These are phyloP conservation scores for Lizonia empirigonia DNA, from an alignment of 2,329 filamentous ascomycete species.

Conservation along the genomic window DNA sequence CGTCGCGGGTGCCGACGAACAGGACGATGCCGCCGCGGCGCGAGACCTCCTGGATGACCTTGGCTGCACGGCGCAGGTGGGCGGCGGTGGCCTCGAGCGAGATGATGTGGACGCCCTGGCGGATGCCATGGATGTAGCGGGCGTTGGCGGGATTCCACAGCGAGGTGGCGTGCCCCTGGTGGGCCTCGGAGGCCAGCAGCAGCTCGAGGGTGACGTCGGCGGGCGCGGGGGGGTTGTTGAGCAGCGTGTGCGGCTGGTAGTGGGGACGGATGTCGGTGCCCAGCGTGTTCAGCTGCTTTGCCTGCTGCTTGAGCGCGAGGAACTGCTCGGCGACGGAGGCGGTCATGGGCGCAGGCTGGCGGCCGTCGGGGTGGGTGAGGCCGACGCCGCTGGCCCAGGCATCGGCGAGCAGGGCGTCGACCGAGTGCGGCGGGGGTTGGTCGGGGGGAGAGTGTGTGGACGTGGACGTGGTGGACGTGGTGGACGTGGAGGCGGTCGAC, in stretches of 20 bases:
- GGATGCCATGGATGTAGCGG: conserved; percentile 89
- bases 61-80: conserved; percentile 89
- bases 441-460: not conserved
- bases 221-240: conserved; percentile 74
- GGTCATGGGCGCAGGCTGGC: not conserved
- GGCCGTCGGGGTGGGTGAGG: not conserved
- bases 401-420: too few species aligned
- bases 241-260: conserved; percentile 70
- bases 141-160: conserved; percentile 95
- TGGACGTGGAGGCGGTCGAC: too few species aligned
- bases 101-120: conserved; percentile 91
- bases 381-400: conserved; percentile 8
- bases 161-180: conserved; percentile 84
- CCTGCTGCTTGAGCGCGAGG: conserved; percentile 50
- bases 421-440: not conserved
- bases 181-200: conserved; percentile 60
- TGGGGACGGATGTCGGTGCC: conserved; percentile 53
- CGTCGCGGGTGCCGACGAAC: conserved; percentile 85
- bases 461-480: too few species aligned
- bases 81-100: conserved; percentile 86
- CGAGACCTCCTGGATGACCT: conserved; percentile 86
- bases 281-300: conserved; percentile 44
- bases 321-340: conserved; percentile 49
- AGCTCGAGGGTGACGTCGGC: conserved; percentile 88
- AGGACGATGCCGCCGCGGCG: conserved; percentile 83